Percentiles rank a stretch among this genome's conserved stretches.
These are phyloP conservation scores for Lolium perenne DNA, from an alignment of 176 grass and related monocot species.

Conservation along the genomic window DNA sequence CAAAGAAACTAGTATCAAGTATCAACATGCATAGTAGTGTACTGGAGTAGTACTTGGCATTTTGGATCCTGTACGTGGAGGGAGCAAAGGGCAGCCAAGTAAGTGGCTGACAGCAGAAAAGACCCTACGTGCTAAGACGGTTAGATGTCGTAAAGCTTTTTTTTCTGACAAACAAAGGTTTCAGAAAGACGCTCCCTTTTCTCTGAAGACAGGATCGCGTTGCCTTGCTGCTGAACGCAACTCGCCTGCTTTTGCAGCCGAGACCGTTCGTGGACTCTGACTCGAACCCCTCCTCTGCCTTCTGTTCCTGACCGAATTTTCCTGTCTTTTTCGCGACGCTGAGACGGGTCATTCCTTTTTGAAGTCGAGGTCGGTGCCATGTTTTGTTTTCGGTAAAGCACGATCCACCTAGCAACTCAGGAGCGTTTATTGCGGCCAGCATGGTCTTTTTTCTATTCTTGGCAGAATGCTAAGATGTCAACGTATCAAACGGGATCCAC, in stretches of 20 bases:
- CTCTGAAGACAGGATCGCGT: neutral
- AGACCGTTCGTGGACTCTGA: neutral
- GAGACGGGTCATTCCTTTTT: neutral
- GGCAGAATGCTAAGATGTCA: neutral
- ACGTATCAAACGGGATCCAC: no score
- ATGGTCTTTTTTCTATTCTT: neutral
- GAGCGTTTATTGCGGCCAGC: neutral
- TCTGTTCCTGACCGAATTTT: neutral
- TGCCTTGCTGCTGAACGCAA: neutral
- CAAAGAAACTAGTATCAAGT: no score
- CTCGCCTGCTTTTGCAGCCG: neutral
- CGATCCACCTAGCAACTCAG: neutral
- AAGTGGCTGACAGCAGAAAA: constrained; percentile 25
- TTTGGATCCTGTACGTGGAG: neutral
- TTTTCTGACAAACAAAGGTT: neutral
- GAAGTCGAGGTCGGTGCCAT: neutral
- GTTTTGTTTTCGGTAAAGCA: neutral
- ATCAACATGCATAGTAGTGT: no score
- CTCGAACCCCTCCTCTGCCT: neutral
- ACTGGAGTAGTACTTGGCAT: neutral
- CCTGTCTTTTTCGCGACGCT: neutral
- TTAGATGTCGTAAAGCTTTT: neutral
- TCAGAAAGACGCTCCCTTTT: neutral
- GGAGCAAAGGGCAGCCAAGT: neutral
- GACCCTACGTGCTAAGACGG: neutral